Base-by-base conservation (phyloP, 768 basidiomycete species). In the Phylloporus arenicola region DNA sequence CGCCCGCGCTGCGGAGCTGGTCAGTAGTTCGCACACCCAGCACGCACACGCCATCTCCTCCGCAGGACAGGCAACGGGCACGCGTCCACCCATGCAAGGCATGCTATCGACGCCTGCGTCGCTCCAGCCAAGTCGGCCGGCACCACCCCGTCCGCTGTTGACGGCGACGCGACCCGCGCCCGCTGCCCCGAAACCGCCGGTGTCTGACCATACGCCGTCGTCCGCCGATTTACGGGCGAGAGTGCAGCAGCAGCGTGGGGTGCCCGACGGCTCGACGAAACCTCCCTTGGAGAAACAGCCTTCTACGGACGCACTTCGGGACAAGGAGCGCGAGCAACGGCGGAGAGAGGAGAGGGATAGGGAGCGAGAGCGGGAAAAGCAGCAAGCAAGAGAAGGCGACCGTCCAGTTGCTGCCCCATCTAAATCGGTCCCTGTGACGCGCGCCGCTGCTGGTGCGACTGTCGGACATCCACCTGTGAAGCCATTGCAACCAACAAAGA, bases 401-500 rank as follows among this genome's bases (percentile, higher is more conserved):
- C 76, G 51, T 61, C 72, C 54, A 12, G 11, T 5, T 8, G 29
- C 12, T 71, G 72, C 63, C 68, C 71, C 82, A n/a, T 56, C 70
- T 14, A 77, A 75, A 59, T 69, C 72, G 22, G 57, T 63, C 13
- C 75, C 80, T 13, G 72, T 65, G 13, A 64, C 78, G 3, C 74
- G 78, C 16, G 74, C 78, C 17, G 75, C 68, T 1, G 77, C 79
- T 43, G 82, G 77, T 13, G 68, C 79, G 3, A 69, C 74, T 4
- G 72, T 67, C 29, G 81, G 79, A 1, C 78, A 84, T 3, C 78
- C 81, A 1, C 74, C 79, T 1, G 81, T 91, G 30, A 84, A 88
- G 59, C 88, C 89, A 0, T 68, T 92, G 51, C 88, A 89, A 62
- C 80, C 86, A 0, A 63, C 69, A 29, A 90, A 88, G 76, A 89